A percentile compares a stretch with the other conserved stretches of the same genome.
Conservation (phyloP, 495 filamentous ascomycete genomes). For the Aspergillus cavernicola region DNA sequence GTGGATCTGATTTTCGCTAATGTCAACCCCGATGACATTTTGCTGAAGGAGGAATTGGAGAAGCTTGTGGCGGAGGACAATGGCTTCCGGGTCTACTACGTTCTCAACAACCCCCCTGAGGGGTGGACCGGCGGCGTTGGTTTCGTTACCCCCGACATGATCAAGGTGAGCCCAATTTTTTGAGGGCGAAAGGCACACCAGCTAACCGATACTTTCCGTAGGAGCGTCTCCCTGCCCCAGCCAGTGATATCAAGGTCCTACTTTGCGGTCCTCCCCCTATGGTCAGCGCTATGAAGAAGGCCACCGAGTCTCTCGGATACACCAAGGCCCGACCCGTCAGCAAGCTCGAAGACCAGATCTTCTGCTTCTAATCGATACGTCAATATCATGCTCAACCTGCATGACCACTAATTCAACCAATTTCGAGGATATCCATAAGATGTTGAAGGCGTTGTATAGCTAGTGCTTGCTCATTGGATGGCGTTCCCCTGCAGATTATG, state of each 20-base stretch:
- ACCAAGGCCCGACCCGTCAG: slow-evolving; percentile 88
- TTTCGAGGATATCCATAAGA: neutral
- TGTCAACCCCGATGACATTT: slow-evolving; percentile 86
- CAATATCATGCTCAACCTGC: neutral
- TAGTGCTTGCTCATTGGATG: neutral
- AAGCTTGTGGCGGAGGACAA: slow-evolving; percentile 69
- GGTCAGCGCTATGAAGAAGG: slow-evolving; percentile 97
- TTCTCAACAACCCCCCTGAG: slow-evolving; percentile 92
- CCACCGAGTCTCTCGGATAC: slow-evolving; percentile 81
- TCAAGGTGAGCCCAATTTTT: slow-evolving; percentile 70
- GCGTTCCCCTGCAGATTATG: neutral
- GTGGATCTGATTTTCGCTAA: slow-evolving; percentile 96
- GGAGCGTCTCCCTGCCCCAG: slow-evolving; percentile 80
- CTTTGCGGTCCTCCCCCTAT: slow-evolving; percentile 96
- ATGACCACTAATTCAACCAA: neutral
- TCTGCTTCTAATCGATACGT: slow-evolving; percentile 73
- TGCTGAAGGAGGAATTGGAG: slow-evolving; percentile 88
- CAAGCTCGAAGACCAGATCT: slow-evolving; percentile 96
- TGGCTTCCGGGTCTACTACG: slow-evolving; percentile 83
- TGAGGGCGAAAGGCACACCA: too few species aligned
- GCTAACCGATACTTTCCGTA: slow-evolving; percentile 21
- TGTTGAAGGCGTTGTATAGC: neutral
- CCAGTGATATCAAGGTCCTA: slow-evolving; percentile 87
- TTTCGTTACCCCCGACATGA: slow-evolving; percentile 93
- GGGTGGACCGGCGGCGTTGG: slow-evolving; percentile 86